phyloP scores from a whole-genome alignment of 257 asterid species.

The Henckelia pumila region DNA sequence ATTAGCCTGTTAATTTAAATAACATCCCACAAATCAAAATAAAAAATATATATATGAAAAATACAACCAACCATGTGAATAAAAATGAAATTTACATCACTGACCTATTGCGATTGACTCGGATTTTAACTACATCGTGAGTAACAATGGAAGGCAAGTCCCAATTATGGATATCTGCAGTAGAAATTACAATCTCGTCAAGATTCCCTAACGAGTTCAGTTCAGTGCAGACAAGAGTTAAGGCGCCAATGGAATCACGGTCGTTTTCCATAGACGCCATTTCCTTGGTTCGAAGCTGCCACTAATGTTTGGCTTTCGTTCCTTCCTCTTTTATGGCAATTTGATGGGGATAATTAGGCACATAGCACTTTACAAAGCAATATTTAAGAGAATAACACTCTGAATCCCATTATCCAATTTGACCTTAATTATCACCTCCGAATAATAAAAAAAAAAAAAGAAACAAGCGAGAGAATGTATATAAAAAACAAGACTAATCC shows the following conservation, averaged over 20 bases:
- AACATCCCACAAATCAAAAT: conserved; percentile 13
- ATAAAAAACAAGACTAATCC: no score
- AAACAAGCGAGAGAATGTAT: no score
- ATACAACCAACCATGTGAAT: conserved; percentile 7
- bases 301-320: no score
- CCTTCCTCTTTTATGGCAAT: no score
- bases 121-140: conserved; percentile 42
- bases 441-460: no score
- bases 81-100: conserved; percentile 4
- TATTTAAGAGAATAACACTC: no score
- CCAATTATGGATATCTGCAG: conserved; percentile 51
- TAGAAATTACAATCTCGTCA: conserved; percentile 45
- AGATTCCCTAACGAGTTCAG: conserved; percentile 24
- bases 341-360: no score
- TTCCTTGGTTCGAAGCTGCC: neutral
- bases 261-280: conserved; percentile 39
- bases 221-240: conserved; percentile 50
- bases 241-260: conserved; percentile 29
- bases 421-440: no score
- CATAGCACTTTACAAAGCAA: no score
- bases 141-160: conserved; percentile 49
- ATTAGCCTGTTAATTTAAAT: conserved; percentile 44
- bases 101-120: conserved; percentile 52
- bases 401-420: no score
- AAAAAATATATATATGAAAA: neutral